Base-by-base conservation (phyloP, 1,284 basidiomycete species). In the Vanrija pseudolonga region DNA sequence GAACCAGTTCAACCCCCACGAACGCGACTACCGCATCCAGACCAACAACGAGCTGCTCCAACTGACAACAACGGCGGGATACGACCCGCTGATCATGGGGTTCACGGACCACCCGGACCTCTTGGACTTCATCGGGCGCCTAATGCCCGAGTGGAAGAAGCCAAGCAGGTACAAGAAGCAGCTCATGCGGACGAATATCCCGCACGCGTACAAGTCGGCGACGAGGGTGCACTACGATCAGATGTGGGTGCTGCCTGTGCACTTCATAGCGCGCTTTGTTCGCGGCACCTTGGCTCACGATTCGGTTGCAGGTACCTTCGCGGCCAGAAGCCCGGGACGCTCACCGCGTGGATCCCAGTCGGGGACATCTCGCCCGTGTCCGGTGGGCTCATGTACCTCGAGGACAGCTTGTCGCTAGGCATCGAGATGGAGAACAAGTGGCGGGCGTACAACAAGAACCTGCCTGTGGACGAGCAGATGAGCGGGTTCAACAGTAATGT, bases 291-390 rank as follows among this genome's bases (percentile, higher is more conserved):
- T 41, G 17, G 40, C 40, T 22, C 11, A 17, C 22, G 18, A 9
- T 20, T 23, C 20, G 3, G 3, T 3, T 14, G 3, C 36, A 49
- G 47, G 38, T 49, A 36, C 40, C 56, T 58, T 17, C 56, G 56
- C 19, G 50, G 47, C 17, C 37, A 28, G 49, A 28, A 54, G 39
- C 56, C 56, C 5, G 53, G 39, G 3, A 32, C 60, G 2, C 51
- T 68, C 22, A 68, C 66, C 4, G 66, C 59, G 0, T 68, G 66
- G 66, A 55, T 68, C 17, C 66, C 66, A 4, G 55, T 68, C 39
- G 66, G 66, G 3, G 63, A 64, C 46, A 52, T 61, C 37, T 51
- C 58, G 6, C 60, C 60, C 17, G 46, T 56, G 4, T 50, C 51
- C 28, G 66, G 66, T 12, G 65, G 66, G 2, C 56, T 68, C 19